These are phyloP conservation scores for Pyrenula aspistea DNA, from an alignment of 495 filamentous ascomycete genomes.

Conservation along the genomic window DNA sequence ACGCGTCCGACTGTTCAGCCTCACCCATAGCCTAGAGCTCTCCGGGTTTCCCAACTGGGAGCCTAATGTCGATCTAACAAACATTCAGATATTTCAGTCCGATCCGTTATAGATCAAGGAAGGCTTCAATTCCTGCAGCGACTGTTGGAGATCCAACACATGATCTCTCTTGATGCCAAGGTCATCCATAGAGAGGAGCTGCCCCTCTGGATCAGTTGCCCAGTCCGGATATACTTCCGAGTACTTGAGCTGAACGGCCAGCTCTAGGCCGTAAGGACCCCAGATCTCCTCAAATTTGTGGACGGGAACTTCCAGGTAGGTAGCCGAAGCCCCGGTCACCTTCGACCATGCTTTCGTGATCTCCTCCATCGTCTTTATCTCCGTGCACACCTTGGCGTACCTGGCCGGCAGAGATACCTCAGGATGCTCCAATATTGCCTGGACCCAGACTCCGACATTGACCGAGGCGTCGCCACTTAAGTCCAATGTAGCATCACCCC, in stretches of 20 bases:
- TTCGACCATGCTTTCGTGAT: slow-evolving; percentile 25
- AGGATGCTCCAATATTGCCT: slow-evolving; percentile 25
- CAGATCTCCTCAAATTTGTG: neutral
- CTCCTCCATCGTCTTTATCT: slow-evolving; percentile 16
- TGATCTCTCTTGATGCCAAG: neutral
- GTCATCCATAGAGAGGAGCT: neutral
- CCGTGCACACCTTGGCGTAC: slow-evolving; percentile 17
- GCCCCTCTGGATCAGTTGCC: neutral
- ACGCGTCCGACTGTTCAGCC: no score
- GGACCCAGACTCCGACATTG: slow-evolving; percentile 26
- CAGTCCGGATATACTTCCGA: neutral
- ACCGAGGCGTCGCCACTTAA: slow-evolving; percentile 23
- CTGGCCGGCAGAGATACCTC: slow-evolving; percentile 13
- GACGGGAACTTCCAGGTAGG: slow-evolving; percentile 7
- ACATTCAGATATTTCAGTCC: neutral
- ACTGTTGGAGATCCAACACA: neutral
- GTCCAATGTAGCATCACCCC: slow-evolving; percentile 17
- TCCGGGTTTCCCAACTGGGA: no score
- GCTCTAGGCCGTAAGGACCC: neutral
- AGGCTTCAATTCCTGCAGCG: neutral
- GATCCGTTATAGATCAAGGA: neutral
- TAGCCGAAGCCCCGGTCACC: slow-evolving; percentile 12
- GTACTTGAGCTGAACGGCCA: neutral
- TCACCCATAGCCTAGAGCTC: no score
- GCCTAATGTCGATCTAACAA: neutral